A percentile compares a stretch with the other conserved stretches of the same genome.
Conservation (phyloP, 306 rosid species). For the Vigna angularis region DNA sequence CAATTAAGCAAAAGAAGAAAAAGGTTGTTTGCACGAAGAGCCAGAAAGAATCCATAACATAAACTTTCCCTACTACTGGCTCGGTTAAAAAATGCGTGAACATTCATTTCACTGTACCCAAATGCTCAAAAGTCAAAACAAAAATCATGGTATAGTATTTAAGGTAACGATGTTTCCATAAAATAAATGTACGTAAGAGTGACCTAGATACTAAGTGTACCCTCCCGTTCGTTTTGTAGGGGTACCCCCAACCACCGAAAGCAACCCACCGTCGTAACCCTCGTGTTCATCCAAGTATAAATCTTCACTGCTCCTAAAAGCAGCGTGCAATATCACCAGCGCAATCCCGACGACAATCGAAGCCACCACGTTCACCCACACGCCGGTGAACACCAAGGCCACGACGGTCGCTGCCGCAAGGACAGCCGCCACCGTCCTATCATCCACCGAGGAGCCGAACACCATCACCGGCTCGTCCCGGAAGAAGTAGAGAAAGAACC, state of each 20-base stretch:
- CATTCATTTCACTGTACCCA: background rate
- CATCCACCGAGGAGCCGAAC: conserved; percentile 54
- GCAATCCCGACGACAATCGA: conserved; percentile 55
- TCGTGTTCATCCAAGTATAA: conserved; percentile 64
- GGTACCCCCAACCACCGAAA: conserved; percentile 65
- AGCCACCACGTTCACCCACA: conserved; percentile 62
- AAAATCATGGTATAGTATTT: background rate
- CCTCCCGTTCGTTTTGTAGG: conserved; percentile 51
- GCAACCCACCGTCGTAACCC: conserved; percentile 63
- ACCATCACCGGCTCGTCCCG: conserved; percentile 59
- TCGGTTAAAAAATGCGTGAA: conserved; percentile 23
- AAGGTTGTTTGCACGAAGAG: background rate
- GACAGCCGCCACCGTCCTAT: conserved; percentile 48
- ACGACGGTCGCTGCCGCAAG: conserved; percentile 61
- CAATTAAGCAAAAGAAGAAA: background rate
- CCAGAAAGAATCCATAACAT: background rate
- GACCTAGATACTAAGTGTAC: conserved; percentile 43
- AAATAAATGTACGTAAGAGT: background rate
- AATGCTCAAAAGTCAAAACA: conserved; percentile 24
- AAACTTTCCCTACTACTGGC: background rate
- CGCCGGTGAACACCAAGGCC: conserved; percentile 55
- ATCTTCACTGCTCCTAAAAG: conserved; percentile 62
- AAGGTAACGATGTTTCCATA: background rate
- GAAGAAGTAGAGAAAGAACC: conserved; percentile 71
- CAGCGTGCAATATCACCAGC: conserved; percentile 58